These are phyloP conservation scores for Paulownia fortunei DNA, from an alignment of 257 asterid genomes.

Conservation along the genomic window DNA sequence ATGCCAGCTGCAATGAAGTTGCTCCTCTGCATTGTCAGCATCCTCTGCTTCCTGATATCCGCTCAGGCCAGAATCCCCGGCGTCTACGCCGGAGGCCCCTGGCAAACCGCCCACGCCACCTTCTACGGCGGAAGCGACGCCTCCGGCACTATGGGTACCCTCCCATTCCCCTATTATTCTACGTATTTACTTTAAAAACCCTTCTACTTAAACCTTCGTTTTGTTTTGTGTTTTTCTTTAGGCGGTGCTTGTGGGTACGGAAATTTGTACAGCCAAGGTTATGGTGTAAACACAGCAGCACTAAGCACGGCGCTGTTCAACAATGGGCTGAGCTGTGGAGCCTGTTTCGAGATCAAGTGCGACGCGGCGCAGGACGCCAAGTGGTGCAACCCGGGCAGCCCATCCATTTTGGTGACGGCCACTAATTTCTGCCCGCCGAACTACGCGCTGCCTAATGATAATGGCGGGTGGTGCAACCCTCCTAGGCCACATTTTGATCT, in stretches of 20 bases:
- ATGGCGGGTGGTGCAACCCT: constrained; percentile 64
- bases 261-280: constrained; percentile 56
- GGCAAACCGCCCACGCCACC: constrained; percentile 60
- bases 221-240: neutral
- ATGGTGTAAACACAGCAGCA: constrained; percentile 55
- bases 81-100: constrained; percentile 42
- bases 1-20: constrained; percentile 30
- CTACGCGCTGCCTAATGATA: constrained; percentile 46
- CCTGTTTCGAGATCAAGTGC: constrained; percentile 57
- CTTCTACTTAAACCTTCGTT: neutral
- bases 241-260: constrained; percentile 67
- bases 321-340: constrained; percentile 57
- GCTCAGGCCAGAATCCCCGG: constrained; percentile 45
- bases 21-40: constrained; percentile 33
- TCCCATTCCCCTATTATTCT: neutral
- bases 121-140: constrained; percentile 65
- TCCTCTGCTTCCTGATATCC: constrained; percentile 31
- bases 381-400: constrained; percentile 56
- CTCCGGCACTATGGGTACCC: constrained; percentile 65
- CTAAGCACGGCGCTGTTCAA: constrained; percentile 59
- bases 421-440: constrained; percentile 62
- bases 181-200: neutral
- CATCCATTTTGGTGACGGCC: constrained; percentile 49
- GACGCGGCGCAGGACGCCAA: constrained; percentile 43
- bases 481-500: constrained; percentile 56